Percentiles rank a stretch among this genome's conserved stretches.
These are phyloP conservation scores for Pseudonitzschia delicatissima DNA, from an alignment of 108 stramenopile genomes.

Conservation along the genomic window DNA sequence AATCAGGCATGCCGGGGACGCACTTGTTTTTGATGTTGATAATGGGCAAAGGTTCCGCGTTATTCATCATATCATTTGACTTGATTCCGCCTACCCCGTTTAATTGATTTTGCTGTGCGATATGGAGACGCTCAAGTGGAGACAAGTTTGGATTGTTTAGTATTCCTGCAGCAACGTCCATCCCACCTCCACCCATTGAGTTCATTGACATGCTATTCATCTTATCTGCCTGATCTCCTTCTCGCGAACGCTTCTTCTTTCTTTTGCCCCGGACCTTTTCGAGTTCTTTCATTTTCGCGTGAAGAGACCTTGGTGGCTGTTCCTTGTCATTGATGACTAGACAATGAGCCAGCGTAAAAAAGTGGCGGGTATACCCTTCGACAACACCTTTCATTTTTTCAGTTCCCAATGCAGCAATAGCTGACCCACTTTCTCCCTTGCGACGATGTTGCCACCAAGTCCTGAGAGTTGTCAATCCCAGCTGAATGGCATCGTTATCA, in stretches of 20 bases:
- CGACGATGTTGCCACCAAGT: constrained; percentile 94
- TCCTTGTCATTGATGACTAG: constrained; percentile 83
- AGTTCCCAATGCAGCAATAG: constrained; percentile 80
- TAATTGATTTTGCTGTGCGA: constrained; percentile 64
- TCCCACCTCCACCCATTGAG: constrained; percentile 25
- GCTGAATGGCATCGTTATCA: constrained; percentile 83
- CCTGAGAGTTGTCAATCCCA: constrained; percentile 81
- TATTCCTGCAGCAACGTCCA: constrained; percentile 8
- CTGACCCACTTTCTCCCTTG: constrained; percentile 85
- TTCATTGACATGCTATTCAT: constrained; percentile 35
- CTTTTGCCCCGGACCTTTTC: constrained; percentile 72
- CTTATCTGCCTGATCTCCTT: constrained; percentile 38
- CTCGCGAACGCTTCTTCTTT: constrained; percentile 54
- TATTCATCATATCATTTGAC: neutral
- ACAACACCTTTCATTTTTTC: constrained; percentile 91
- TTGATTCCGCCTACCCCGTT: constrained; percentile 52
- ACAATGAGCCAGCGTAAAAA: constrained; percentile 82
- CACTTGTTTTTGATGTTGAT: constrained; percentile 72
- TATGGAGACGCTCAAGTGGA: constrained; percentile 68
- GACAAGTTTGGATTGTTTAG: constrained; percentile 16
- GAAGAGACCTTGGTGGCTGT: constrained; percentile 77
- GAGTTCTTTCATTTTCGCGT: constrained; percentile 75
- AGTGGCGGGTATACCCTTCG: constrained; percentile 90
- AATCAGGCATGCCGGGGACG: constrained; percentile 65
- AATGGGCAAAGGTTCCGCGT: constrained; percentile 23